Base-by-base conservation (phyloP, 192 early-diverging fungal genomes). In the Chytriomyces hyalinus region DNA sequence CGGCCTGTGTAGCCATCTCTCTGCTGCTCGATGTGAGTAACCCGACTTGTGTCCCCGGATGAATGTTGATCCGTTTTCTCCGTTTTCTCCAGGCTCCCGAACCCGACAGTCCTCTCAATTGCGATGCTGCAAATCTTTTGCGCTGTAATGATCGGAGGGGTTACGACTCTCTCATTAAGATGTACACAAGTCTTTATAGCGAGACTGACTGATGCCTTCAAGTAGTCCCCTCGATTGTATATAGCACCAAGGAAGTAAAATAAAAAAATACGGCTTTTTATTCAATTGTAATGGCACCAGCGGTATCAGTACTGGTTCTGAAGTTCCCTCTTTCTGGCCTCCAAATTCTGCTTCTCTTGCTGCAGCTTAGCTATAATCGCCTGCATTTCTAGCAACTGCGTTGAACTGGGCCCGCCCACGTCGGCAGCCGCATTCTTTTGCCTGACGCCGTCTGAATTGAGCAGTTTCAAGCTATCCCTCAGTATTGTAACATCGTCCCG, bases 111-210 rank as follows among this genome's bases (percentile, higher is more conserved):
- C 97, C 96, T 24, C 82, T 98, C 61, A 97, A 99, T 80, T 95
- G 94, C 80, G 97, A 98, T 84, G 95, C 94, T 61, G 97, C 96
- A 6, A 97, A 96, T 74, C 85, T 99, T 11, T 77, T 98, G 73
- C 86, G 96, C 67, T 94, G 92, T 67, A 93, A 94, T 51, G 97
- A 99, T 75, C 86, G 78, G 13, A 70, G 92, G 11, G 97, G 93
- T 13, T 99, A 97, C 84, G 86, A 93, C 77, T 94, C 92, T 20
- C 83, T 99, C 50, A 91, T 97, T 10, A 80, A 82, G 60, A 93
- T 96, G 92, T 97, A 96, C 83, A 94, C 93, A 3, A 83, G 79
- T 48, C 80, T 95, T 63, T 91, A 89, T 80, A 59, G 20, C 20
- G 57, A n/a, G 13, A 3, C 13, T n/a, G 15, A n/a, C 15, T 59